Conservation (phyloP, 2,329 filamentous ascomycete species). For the Raffaelea deltoideospora region DNA sequence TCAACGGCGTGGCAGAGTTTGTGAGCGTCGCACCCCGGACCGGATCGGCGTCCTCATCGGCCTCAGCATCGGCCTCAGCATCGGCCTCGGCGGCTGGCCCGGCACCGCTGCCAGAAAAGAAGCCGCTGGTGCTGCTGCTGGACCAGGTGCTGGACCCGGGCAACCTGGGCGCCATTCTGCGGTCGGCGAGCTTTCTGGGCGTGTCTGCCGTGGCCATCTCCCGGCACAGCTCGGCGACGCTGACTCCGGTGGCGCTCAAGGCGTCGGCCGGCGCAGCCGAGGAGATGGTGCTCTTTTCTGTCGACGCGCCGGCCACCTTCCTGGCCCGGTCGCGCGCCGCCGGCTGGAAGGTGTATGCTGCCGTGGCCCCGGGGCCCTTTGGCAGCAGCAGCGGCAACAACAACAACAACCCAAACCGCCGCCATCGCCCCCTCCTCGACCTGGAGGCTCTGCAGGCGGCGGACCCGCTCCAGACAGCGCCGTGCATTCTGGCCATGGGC, state of each 20-base stretch:
- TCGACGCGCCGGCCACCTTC: conserved; percentile 54
- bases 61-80: background rate
- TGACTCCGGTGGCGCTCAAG: conserved; percentile 70
- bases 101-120: conserved; percentile 19
- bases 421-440: conserved; percentile 30
- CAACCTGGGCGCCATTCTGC: conserved; percentile 79
- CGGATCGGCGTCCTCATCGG: no score
- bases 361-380: conserved; percentile 43
- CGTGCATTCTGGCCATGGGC: conserved; percentile 69
- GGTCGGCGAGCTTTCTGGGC: conserved; percentile 82
- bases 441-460: conserved; percentile 30
- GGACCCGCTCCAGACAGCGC: conserved; percentile 40
- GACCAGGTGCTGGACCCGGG: conserved; percentile 73
- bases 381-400: background rate
- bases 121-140: conserved; percentile 59
- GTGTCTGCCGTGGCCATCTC: conserved; percentile 71
- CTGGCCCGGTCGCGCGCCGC: conserved; percentile 48
- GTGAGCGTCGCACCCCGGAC: no score
- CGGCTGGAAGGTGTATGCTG: conserved; percentile 76
- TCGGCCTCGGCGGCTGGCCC: background rate
- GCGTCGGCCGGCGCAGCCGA: conserved; percentile 81
- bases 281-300: conserved; percentile 55
- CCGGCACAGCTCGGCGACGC: conserved; percentile 53
- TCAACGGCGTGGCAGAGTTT: conserved; percentile 56
- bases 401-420: background rate